Conservation (phyloP, 345 rosid species). For the Stellera chamaejasme region DNA sequence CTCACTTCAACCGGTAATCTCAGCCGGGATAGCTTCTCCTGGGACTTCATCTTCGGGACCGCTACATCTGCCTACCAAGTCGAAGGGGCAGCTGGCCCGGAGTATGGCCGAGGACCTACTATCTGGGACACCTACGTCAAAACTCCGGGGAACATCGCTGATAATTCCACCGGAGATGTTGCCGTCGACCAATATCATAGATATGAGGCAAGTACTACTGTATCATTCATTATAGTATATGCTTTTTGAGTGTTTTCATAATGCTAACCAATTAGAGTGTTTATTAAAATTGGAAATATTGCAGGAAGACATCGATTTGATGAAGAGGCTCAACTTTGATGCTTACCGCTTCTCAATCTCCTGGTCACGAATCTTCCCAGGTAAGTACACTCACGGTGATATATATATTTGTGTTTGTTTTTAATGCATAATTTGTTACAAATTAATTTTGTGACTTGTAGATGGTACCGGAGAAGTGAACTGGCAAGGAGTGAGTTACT, state of each 20-base stretch:
- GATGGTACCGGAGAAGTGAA: slow-evolving; percentile 76
- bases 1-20: slow-evolving; percentile 53
- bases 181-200: slow-evolving; percentile 81
- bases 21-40: slow-evolving; percentile 44
- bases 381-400: slow-evolving; percentile 13
- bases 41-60: slow-evolving; percentile 69
- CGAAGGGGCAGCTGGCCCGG: slow-evolving; percentile 81
- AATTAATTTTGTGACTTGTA: slow-evolving; percentile 14
- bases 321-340: slow-evolving; percentile 51
- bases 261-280: no score
- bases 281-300: no score
- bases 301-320: slow-evolving; percentile 49
- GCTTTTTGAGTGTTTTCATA: no score
- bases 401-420: no score
- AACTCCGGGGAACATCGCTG: slow-evolving; percentile 56
- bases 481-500: slow-evolving; percentile 83
- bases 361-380: slow-evolving; percentile 69
- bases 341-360: slow-evolving; percentile 74
- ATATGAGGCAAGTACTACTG: slow-evolving; percentile 30
- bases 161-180: slow-evolving; percentile 60
- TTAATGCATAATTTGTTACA: neutral
- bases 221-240: neutral
- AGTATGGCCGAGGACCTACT: slow-evolving; percentile 81
- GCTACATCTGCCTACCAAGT: slow-evolving; percentile 94
- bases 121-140: slow-evolving; percentile 79